Evolutionary conservation across 2,329 filamentous ascomycete genomes (phyloP).

Genomic region (Penicillium sp.): DNA sequence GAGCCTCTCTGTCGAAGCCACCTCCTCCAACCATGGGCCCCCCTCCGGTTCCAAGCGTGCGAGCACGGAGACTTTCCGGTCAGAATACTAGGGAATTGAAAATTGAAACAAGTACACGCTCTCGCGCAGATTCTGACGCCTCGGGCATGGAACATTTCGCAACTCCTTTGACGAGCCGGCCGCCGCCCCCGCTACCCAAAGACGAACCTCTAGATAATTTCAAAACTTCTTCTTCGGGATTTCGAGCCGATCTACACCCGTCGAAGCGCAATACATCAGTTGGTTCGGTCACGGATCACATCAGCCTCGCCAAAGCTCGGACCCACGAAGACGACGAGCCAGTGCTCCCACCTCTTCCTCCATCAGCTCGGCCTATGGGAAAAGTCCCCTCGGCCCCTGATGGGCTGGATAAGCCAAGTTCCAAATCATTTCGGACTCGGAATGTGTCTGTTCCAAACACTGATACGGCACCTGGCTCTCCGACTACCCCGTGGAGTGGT

Average conservation of each 20-base stretch:
- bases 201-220: slow-evolving; percentile 23
- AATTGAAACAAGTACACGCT: slow-evolving; percentile 68
- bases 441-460: slow-evolving; percentile 66
- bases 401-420: slow-evolving; percentile 64
- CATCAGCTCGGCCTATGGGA: slow-evolving; percentile 35
- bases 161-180: slow-evolving; percentile 21
- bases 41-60: slow-evolving; percentile 53
- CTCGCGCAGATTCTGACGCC: slow-evolving; percentile 22
- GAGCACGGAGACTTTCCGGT: slow-evolving; percentile 74
- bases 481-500: slow-evolving; percentile 69
- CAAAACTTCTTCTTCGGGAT: slow-evolving; percentile 14
- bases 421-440: slow-evolving; percentile 68
- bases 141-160: slow-evolving; percentile 31
- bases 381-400: slow-evolving; percentile 43
- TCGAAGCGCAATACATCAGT: slow-evolving; percentile 35
- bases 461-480: slow-evolving; percentile 64
- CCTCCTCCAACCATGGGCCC: slow-evolving; percentile 22
- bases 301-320: slow-evolving; percentile 43
- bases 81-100: slow-evolving; percentile 79
- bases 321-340: slow-evolving; percentile 45
- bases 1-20: slow-evolving; percentile 17
- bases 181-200: slow-evolving; percentile 31
- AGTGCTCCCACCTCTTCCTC: slow-evolving; percentile 32
- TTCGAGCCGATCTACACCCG: slow-evolving; percentile 21
- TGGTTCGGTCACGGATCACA: slow-evolving; percentile 39